phyloP scores from a whole-genome alignment of 2,329 filamentous ascomycete species.

The Claviceps sp. region DNA sequence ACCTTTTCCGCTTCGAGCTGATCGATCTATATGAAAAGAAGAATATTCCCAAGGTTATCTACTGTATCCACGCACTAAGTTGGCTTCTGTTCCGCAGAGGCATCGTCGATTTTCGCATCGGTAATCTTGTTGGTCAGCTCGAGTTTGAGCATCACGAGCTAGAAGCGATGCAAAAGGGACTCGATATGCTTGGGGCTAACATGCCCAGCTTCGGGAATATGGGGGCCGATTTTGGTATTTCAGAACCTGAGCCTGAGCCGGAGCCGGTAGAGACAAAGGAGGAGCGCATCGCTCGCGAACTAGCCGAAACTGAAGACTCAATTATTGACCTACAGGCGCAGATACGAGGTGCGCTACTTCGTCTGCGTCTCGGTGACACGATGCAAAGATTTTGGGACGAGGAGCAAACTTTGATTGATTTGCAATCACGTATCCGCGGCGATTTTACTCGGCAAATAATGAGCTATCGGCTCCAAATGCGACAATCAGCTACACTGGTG shows the following conservation, averaged over 20 bases:
- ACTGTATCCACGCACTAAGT: slow-evolving; percentile 93
- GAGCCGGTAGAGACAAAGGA: slow-evolving; percentile 82
- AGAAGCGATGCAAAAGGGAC: slow-evolving; percentile 89
- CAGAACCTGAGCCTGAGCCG: slow-evolving; percentile 62
- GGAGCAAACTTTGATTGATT: slow-evolving; percentile 62
- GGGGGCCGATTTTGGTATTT: slow-evolving; percentile 82
- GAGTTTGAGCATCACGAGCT: slow-evolving; percentile 97
- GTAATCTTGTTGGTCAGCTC: slow-evolving; percentile 88
- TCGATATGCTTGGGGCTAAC: slow-evolving; percentile 85
- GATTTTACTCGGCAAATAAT: slow-evolving; percentile 77
- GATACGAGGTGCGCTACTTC: slow-evolving; percentile 64
- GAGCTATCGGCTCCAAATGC: slow-evolving; percentile 73
- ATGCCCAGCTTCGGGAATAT: slow-evolving; percentile 99
- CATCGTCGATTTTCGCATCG: slow-evolving; percentile 89
- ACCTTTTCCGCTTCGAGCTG: slow-evolving; percentile 91
- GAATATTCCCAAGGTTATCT: slow-evolving; percentile 97
- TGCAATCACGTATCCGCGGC: slow-evolving; percentile 79
- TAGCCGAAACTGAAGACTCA: slow-evolving; percentile 59
- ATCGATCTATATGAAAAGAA: slow-evolving; percentile 99
- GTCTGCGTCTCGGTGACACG: slow-evolving; percentile 61
- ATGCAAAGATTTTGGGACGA: slow-evolving; percentile 88
- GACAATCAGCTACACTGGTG: slow-evolving; percentile 61
- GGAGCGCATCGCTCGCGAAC: slow-evolving; percentile 69
- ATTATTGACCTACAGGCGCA: slow-evolving; percentile 79
- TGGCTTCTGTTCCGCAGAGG: slow-evolving; percentile 96